Evolutionary conservation across 2,329 filamentous ascomycete species (phyloP).

Genomic region (Hypocrella siamensis): DNA sequence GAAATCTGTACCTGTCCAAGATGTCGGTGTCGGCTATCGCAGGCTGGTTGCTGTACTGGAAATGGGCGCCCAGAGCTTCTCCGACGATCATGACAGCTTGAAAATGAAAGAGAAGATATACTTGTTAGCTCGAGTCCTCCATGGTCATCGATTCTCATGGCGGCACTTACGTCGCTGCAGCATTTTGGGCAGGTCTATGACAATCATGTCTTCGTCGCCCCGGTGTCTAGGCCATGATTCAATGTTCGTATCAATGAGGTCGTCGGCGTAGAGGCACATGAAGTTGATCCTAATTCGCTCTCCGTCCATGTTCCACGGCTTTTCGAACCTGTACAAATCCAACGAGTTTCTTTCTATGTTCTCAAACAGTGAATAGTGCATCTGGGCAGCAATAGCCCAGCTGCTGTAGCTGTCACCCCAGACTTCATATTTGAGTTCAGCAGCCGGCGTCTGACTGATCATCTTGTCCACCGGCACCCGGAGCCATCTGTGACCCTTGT

Average conservation of each 20-base stretch:
- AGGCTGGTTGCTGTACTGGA: neutral
- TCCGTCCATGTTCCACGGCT: neutral
- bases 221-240: neutral
- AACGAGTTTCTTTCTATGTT: neutral
- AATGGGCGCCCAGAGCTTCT: neutral
- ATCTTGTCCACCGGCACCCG: neutral
- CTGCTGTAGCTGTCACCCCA: neutral
- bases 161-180: neutral
- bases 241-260: neutral
- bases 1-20: neutral
- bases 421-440: neutral
- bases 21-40: neutral
- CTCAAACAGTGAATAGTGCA: slow-evolving; percentile 1
- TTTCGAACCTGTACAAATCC: neutral
- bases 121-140: too few relatives aligned
- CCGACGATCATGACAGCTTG: neutral
- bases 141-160: neutral
- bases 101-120: neutral
- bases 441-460: neutral
- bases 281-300: slow-evolving; percentile 1
- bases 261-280: slow-evolving; percentile 1
- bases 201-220: slow-evolving; percentile 1
- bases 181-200: neutral
- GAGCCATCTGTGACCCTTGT: slow-evolving; percentile 1
- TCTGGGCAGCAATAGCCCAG: slow-evolving; percentile 1